phyloP scores from a whole-genome alignment of 495 filamentous ascomycete genomes.

The Lophiostoma macrostomum region DNA sequence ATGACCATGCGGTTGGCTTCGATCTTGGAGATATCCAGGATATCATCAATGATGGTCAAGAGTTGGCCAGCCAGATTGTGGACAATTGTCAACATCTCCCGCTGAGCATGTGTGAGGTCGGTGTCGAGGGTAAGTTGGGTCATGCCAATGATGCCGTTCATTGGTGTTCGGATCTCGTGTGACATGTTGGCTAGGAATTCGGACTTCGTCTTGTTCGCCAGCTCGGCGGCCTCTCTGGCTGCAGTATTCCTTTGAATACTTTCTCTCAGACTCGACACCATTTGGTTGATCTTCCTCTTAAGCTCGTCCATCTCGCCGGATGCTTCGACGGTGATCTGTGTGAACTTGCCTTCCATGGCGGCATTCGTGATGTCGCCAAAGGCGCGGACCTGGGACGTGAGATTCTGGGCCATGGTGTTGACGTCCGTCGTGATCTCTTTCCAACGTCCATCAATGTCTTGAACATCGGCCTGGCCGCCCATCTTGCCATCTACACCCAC shows the following conservation, averaged over 20 bases:
- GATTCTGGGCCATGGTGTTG: constrained; percentile 97
- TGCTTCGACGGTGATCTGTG: constrained; percentile 94
- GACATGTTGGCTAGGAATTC: constrained; percentile 99
- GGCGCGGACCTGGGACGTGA: constrained; percentile 95
- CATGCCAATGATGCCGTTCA: constrained; percentile 88
- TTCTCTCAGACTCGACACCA: constrained; percentile 93
- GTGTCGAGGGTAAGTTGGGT: constrained; percentile 96
- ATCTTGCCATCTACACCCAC: constrained; percentile 98
- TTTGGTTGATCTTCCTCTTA: constrained; percentile 98
- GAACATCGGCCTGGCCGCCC: constrained; percentile 95
- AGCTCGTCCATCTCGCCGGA: constrained; percentile 99
- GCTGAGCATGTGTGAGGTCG: constrained; percentile 88
- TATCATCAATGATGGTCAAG: constrained; percentile 98
- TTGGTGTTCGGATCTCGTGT: constrained; percentile 97
- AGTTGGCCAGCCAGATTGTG: constrained; percentile 96
- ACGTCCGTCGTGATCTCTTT: constrained; percentile 98
- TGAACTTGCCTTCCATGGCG: constrained; percentile 95
- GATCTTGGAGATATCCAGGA: constrained; percentile 98
- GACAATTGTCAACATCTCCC: constrained; percentile 98
- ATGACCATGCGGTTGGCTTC: constrained; percentile 99
- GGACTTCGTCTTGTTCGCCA: constrained; percentile 97
- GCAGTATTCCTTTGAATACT: constrained; percentile 98
- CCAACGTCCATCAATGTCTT: constrained; percentile 91
- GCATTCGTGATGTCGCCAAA: constrained; percentile 98
- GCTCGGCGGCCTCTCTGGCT: constrained; percentile 90